phyloP scores from a whole-genome alignment of 495 filamentous ascomycete species.

The Penicillium pancosmium region DNA sequence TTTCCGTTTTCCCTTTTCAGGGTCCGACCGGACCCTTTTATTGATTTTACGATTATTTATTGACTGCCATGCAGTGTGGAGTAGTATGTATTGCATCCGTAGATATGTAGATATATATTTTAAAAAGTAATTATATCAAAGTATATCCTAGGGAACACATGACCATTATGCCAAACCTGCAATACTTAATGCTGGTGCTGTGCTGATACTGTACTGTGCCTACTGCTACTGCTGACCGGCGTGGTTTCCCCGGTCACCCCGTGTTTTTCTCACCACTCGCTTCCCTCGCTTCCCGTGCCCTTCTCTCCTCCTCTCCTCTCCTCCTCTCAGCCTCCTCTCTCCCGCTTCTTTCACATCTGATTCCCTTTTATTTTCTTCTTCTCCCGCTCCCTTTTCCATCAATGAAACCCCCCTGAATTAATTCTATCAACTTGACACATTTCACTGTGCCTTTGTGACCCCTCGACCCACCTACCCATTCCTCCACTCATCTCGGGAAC shows the following conservation, averaged over 20 bases:
- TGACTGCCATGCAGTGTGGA: too few relatives aligned
- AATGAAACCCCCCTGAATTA: background rate
- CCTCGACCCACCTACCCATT: slow-evolving; percentile 13
- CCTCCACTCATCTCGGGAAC: slow-evolving; percentile 23
- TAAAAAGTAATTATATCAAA: too few relatives aligned
- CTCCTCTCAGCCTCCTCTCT: background rate
- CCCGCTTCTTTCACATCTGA: background rate
- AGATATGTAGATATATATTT: too few relatives aligned
- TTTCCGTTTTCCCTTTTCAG: background rate
- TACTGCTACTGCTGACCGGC: background rate
- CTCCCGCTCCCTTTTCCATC: background rate
- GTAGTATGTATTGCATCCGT: too few relatives aligned
- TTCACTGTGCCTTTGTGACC: slow-evolving; percentile 7
- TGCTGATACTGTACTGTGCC: background rate
- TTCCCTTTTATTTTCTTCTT: background rate
- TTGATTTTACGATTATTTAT: too few relatives aligned
- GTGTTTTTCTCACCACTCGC: slow-evolving; percentile 6
- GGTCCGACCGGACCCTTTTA: background rate
- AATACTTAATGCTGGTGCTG: too few relatives aligned
- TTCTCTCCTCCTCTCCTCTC: slow-evolving; percentile 6
- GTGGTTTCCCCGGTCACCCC: slow-evolving; percentile 5
- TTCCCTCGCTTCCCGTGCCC: background rate
- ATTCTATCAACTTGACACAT: slow-evolving; percentile 15
- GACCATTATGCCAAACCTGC: too few relatives aligned
- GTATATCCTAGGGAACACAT: too few relatives aligned